Evolutionary conservation across 371 early-diverging fungal species (phyloP), one percentile per base, ranked within the genome.

Genomic region (Rhizomucor pusillus): DNA sequence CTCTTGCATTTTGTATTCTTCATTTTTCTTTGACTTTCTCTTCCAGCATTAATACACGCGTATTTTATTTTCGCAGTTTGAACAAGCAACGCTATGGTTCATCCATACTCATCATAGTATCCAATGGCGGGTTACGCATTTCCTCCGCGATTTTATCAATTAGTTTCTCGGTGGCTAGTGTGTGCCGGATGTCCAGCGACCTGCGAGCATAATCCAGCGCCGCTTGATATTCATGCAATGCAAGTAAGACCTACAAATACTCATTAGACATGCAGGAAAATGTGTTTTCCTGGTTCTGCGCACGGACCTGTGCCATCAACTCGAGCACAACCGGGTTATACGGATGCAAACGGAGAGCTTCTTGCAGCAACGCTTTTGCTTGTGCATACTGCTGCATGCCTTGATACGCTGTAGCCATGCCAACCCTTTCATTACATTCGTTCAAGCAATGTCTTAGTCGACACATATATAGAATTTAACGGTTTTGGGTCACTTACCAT

Each of bases 291-390:
- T 7, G 24, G 3, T 20, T 14, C 12, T 13, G 5, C 14, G 39
- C 22, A 20, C 47, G 43, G 19, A 68, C 66, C 49, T 68, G 68
- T 6, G 71, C 74, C 64, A 70, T 56, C 3, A 66, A 70, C 18
- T 49, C 37, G 14, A 67, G 40, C 4, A 68, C 45, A 19, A 71
- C 62, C 24, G 67, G 75, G 43, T 75, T 69, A 9, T 53, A 50
- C 14, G 69, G 69, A 45, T 75, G 62, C 3, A 75, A 40, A 20
- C 72, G 39, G 10, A 67, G 46, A 1, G 75, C 75, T 52, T 71
- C 72, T 12, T 44, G 34, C 22, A 75, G 43, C 1, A 69, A 44
- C 0, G 63, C 47, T 43, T 43, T 56, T 24, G 71, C 71, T 50
- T 69, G 53, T 1, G 35, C 33, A 39, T 47, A 65, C 29, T 63